Evolutionary conservation across 2,329 filamentous ascomycete species (phyloP).

Genomic region (Phyllosticta citribraziliensis): DNA sequence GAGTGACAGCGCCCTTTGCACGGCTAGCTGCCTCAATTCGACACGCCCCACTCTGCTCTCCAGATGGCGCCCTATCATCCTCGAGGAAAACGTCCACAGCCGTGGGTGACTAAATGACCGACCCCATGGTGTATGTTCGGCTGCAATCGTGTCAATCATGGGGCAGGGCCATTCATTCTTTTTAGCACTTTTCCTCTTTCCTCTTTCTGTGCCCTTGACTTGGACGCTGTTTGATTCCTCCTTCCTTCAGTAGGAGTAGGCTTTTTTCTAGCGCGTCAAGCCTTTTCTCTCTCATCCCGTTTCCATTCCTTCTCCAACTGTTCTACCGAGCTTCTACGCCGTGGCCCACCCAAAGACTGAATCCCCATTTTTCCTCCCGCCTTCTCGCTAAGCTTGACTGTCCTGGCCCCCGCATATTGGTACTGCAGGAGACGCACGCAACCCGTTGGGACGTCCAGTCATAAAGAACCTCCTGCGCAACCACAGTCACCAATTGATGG

Average conservation of each 20-base stretch:
- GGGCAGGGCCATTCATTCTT: background rate
- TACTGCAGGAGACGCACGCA: background rate
- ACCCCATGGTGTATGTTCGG: background rate
- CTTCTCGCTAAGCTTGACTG: background rate
- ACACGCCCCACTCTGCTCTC: background rate
- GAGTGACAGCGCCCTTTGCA: background rate
- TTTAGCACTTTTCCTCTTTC: background rate
- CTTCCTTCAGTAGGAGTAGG: background rate
- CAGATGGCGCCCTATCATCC: background rate
- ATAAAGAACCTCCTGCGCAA: background rate
- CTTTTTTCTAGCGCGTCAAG: background rate
- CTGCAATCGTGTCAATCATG: background rate
- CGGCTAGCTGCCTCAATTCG: background rate
- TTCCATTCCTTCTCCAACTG: background rate
- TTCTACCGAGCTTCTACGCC: background rate
- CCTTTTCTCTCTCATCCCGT: background rate
- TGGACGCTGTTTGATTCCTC: background rate
- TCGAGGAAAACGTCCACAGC: background rate
- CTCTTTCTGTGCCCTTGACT: background rate
- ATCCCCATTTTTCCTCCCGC: background rate
- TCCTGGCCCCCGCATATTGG: background rate
- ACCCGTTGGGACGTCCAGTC: background rate
- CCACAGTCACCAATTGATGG: background rate
- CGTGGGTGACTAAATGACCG: background rate
- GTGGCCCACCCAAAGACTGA: background rate